phyloP scores from a whole-genome alignment of 495 filamentous ascomycete species.

The Pseudoneurospora amorphoporcata region DNA sequence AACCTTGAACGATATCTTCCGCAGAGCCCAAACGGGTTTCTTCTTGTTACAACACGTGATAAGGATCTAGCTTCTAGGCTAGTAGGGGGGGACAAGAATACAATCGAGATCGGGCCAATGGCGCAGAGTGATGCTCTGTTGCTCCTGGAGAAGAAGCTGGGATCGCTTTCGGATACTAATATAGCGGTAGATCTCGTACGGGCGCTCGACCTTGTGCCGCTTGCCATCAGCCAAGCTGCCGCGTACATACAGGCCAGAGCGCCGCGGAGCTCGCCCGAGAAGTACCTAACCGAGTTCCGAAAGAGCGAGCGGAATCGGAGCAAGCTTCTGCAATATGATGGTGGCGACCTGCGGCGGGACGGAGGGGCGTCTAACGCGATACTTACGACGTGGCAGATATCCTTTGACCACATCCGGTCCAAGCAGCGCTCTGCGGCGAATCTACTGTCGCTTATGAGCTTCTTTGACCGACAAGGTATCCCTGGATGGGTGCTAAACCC shows the following conservation, averaged over 20 bases:
- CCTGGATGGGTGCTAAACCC: no score
- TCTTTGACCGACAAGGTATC: no score
- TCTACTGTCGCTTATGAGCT: no score
- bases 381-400: slow-evolving; percentile 25
- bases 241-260: slow-evolving; percentile 29
- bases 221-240: slow-evolving; percentile 41
- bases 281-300: slow-evolving; percentile 31
- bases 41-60: slow-evolving; percentile 26
- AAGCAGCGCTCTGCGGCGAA: slow-evolving; percentile 15
- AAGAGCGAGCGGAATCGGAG: slow-evolving; percentile 20
- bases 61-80: not conserved
- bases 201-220: slow-evolving; percentile 20
- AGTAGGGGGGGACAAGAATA: no score
- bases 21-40: slow-evolving; percentile 1
- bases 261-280: slow-evolving; percentile 15
- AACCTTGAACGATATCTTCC: not conserved
- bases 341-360: slow-evolving; percentile 21
- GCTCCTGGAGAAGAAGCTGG: slow-evolving; percentile 21
- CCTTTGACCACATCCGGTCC: slow-evolving; percentile 16
- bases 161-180: not conserved
- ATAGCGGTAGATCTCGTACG: not conserved
- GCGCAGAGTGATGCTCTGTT: slow-evolving; percentile 9
- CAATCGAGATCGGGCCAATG: not conserved
- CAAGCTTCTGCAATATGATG: slow-evolving; percentile 20
- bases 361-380: slow-evolving; percentile 16